These are phyloP conservation scores for Hura crepitans DNA, from an alignment of 441 rosid genomes.

Conservation along the genomic window DNA sequence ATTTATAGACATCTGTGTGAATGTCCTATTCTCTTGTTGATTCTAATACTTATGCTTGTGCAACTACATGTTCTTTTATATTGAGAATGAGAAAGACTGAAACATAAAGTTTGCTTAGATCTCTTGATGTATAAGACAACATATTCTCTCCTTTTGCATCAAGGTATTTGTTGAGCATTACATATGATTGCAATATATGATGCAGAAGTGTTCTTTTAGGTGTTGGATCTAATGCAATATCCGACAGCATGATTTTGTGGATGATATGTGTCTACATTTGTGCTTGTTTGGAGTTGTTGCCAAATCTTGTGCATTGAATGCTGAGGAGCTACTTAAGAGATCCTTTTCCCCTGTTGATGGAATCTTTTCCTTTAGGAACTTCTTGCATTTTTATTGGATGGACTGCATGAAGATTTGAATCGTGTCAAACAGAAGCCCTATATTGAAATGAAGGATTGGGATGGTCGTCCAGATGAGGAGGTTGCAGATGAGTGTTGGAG, in stretches of 20 bases:
- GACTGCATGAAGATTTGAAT: constrained; percentile 77
- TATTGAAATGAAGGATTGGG: constrained; percentile 57
- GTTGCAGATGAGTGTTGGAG: constrained; percentile 69
- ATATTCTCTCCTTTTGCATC: constrained; percentile 3
- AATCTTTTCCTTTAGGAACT: constrained; percentile 42
- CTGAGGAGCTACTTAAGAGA: not conserved
- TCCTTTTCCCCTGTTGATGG: not conserved
- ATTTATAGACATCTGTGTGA: not conserved
- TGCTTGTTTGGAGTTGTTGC: not conserved
- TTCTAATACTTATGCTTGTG: not conserved
- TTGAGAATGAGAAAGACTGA: not conserved
- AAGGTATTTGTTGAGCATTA: not conserved
- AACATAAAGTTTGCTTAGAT: not conserved
- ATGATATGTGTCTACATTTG: not conserved
- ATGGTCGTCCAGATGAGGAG: constrained; percentile 54
- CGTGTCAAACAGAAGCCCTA: constrained; percentile 77
- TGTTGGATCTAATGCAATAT: not conserved
- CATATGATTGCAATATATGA: not conserved
- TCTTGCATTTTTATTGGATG: constrained; percentile 74
- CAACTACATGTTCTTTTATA: not conserved
- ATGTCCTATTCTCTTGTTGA: not conserved
- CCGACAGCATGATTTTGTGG: not conserved
- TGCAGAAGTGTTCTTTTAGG: not conserved
- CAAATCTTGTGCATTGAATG: not conserved
- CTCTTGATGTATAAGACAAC: not conserved